These are phyloP conservation scores for Monascus purpureus DNA, from an alignment of 495 filamentous ascomycete species.

Conservation along the genomic window DNA sequence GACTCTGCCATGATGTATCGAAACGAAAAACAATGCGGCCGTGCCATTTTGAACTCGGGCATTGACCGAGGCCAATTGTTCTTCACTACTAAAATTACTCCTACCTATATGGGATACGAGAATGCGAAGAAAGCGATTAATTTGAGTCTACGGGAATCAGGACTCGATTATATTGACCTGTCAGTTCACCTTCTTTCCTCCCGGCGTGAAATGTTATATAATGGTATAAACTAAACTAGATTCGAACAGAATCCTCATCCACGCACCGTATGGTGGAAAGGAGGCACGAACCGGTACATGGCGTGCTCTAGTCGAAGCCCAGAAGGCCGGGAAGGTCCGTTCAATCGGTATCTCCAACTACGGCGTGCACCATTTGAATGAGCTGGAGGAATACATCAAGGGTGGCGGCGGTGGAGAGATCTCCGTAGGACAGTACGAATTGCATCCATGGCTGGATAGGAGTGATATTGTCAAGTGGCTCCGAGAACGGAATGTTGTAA, in stretches of 20 bases:
- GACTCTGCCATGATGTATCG: conserved; percentile 43
- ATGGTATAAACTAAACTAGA: not conserved
- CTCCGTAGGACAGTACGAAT: conserved; percentile 72
- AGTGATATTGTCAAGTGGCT: conserved; percentile 68
- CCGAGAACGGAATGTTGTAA: conserved; percentile 46
- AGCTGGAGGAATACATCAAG: conserved; percentile 59
- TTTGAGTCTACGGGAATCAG: conserved; percentile 17
- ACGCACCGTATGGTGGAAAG: conserved; percentile 41
- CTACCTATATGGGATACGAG: conserved; percentile 35
- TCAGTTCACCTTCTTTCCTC: conserved; percentile 12
- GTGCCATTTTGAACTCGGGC: conserved; percentile 28
- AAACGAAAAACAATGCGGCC: conserved; percentile 38
- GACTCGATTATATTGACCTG: conserved; percentile 51
- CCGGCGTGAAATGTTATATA: not conserved
- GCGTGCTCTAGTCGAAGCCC: conserved; percentile 38
- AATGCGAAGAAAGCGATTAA: conserved; percentile 22
- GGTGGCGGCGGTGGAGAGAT: conserved; percentile 60
- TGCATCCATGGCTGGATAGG: conserved; percentile 74
- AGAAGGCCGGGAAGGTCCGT: conserved; percentile 31
- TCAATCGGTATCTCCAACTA: conserved; percentile 44
- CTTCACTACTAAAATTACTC: conserved; percentile 44
- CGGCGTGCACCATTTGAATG: conserved; percentile 40
- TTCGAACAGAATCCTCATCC: conserved; percentile 31
- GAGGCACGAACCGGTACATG: conserved; percentile 31
- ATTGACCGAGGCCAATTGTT: conserved; percentile 35